Base-by-base conservation (phyloP, 208 protist genomes). In the Trypanosoma boissoni region DNA sequence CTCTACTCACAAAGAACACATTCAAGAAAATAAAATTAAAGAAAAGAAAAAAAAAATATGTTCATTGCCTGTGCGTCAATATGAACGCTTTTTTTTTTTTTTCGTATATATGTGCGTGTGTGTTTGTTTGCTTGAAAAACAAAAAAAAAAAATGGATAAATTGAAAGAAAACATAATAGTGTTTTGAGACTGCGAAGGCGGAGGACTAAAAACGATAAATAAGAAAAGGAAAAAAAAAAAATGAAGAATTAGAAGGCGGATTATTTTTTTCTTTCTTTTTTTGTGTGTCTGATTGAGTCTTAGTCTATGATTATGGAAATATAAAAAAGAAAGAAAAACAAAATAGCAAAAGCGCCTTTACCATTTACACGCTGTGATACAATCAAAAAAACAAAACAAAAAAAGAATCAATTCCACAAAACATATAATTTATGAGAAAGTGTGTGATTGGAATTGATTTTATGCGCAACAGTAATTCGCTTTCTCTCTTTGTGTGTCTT, bases 261-360 rank as follows among this genome's bases (percentile, higher is more conserved):
- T 49, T 49, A 23, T 49, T 49, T 9, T 49, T 49, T 49, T 49
- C 18, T 9, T 20, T 49, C n/a, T n/a, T n/a, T n/a, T n/a, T n/a
- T n/a, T n/a, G n/a, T n/a, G n/a, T n/a, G n/a, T n/a, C n/a, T n/a
- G n/a, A n/a, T n/a, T n/a, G n/a, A n/a, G n/a, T n/a, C n/a, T n/a
- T n/a, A n/a, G n/a, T n/a, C n/a, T n/a, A n/a, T n/a, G n/a, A n/a
- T n/a, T n/a, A n/a, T n/a, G n/a, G n/a, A n/a, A n/a, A n/a, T n/a
- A n/a, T n/a, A n/a, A n/a, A n/a, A n/a, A n/a, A n/a, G n/a, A n/a
- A n/a, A n/a, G n/a, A n/a, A n/a, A n/a, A n/a, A n/a, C n/a, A n/a
- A n/a, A n/a, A n/a, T n/a, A n/a, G n/a, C n/a, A n/a, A n/a, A n/a
- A n/a, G n/a, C n/a, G n/a, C n/a, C n/a, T n/a, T n/a, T n/a, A n/a